phyloP scores from a whole-genome alignment of 257 asterid genomes.

The Nemophila menziesii region DNA sequence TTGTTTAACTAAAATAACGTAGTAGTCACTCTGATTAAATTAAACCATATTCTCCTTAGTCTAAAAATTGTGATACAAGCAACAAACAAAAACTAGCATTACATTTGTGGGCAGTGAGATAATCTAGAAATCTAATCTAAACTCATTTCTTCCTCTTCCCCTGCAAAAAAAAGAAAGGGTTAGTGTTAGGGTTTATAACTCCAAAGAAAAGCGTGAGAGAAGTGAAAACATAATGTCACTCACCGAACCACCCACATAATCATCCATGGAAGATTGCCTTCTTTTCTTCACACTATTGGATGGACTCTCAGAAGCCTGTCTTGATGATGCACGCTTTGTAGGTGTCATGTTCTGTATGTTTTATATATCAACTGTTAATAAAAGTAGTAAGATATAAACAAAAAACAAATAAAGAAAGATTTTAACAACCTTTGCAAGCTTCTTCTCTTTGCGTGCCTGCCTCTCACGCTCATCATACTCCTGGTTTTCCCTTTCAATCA shows the following conservation, averaged over 20 bases:
- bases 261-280: slow-evolving; percentile 67
- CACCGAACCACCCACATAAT: slow-evolving; percentile 64
- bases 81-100: no score
- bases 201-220: no score
- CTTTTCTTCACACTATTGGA: slow-evolving; percentile 54
- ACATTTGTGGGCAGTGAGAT: no score
- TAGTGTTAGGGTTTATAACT: neutral
- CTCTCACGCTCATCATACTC: slow-evolving; percentile 94
- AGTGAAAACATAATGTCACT: neutral
- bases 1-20: no score
- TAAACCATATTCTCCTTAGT: no score
- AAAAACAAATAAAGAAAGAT: neutral
- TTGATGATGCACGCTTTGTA: slow-evolving; percentile 58
- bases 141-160: slow-evolving; percentile 65
- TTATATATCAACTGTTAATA: neutral
- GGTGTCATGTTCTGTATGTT: slow-evolving; percentile 42
- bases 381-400: neutral
- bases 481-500: slow-evolving; percentile 93
- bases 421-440: slow-evolving; percentile 76
- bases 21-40: no score
- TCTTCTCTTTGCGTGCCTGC: slow-evolving; percentile 96
- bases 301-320: slow-evolving; percentile 79
- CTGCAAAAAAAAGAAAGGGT: slow-evolving; percentile 26
- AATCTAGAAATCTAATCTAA: no score
- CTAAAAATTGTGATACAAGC: no score